Conservation (phyloP, 768 basidiomycete genomes). For the Suillus cothurnatus region DNA sequence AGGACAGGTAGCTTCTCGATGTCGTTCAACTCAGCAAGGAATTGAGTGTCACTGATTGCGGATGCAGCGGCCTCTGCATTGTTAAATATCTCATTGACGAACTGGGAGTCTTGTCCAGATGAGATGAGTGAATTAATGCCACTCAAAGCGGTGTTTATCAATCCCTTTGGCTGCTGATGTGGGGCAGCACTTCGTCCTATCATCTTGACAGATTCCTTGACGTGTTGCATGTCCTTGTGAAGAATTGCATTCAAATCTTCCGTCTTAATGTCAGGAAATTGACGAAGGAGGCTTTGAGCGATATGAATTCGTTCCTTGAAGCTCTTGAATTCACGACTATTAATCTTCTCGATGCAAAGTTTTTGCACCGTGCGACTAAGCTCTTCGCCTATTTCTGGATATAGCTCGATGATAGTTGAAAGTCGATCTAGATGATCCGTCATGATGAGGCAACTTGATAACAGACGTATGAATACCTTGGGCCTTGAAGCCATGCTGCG, state of each 20-base stretch:
- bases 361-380: conserved; percentile 1
- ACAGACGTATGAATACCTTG: background rate
- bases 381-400: conserved; percentile 18
- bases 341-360: conserved; percentile 9
- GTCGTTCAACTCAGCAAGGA: conserved; percentile 15
- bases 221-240: background rate
- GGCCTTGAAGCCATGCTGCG: background rate
- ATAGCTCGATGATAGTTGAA: background rate
- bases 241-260: conserved; percentile 8
- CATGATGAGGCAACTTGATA: background rate
- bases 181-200: background rate
- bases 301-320: conserved; percentile 21
- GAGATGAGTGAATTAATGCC: background rate
- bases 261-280: conserved; percentile 5
- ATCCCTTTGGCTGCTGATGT: background rate
- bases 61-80: conserved; percentile 1
- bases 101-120: background rate
- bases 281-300: conserved; percentile 8
- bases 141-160: background rate
- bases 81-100: conserved; percentile 11
- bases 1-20: conserved; percentile 12
- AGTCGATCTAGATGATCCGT: conserved; percentile 18
- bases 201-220: conserved; percentile 3
- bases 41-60: conserved; percentile 16
- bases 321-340: conserved; percentile 9